These are phyloP conservation scores for Perkinsus olseni DNA, from an alignment of 169 alveolate genomes.

Conservation along the genomic window DNA sequence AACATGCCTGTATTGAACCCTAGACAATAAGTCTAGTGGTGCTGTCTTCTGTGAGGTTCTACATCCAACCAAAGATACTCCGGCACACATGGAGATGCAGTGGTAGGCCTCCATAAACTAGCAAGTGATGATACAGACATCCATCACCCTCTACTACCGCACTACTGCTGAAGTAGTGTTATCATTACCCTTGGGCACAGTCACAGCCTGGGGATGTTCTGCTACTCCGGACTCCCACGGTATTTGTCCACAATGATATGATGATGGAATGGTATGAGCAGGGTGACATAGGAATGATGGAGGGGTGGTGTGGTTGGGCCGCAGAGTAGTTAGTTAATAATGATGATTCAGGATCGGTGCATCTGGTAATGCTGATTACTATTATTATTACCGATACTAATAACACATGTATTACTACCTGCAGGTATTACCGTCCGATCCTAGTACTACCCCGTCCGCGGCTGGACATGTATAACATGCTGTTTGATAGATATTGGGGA, in stretches of 20 bases:
- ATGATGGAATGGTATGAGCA: too few relatives aligned
- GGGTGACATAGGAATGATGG: too few relatives aligned
- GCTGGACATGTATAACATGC: background rate
- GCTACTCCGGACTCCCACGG: too few relatives aligned
- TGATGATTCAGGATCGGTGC: too few relatives aligned
- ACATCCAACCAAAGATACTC: too few relatives aligned
- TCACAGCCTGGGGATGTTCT: too few relatives aligned
- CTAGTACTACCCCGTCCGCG: background rate
- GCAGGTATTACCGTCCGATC: background rate
- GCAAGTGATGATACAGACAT: too few relatives aligned
- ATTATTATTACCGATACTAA: background rate
- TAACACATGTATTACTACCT: background rate
- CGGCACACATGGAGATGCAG: background rate
- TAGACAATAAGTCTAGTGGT: background rate
- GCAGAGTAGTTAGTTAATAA: too few relatives aligned
- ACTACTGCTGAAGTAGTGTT: too few relatives aligned
- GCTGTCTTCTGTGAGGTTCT: background rate
- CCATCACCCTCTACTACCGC: background rate
- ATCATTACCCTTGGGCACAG: background rate
- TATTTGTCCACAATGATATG: too few relatives aligned
- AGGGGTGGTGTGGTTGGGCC: too few relatives aligned
- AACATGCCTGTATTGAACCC: background rate
- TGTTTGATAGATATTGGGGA: background rate
- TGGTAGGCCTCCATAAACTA: background rate
- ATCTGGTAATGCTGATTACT: too few relatives aligned